Evolutionary conservation across 257 asterid genomes (phyloP), one percentile per base, ranked within the genome.

Genomic region (Plantago elongata): DNA sequence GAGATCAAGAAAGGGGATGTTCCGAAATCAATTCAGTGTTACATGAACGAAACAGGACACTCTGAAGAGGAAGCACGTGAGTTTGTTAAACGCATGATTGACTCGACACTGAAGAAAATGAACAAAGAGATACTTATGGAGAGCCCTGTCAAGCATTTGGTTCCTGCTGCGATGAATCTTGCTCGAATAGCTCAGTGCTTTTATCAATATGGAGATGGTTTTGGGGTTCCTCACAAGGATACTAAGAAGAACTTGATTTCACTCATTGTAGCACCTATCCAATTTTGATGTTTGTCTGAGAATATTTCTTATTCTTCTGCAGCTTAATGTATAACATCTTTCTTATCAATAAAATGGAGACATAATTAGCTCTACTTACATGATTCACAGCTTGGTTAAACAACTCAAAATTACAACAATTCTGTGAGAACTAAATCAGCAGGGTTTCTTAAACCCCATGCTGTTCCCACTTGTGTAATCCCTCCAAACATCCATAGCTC

Each of bases 371-470:
- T 22, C 27, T 22, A 22, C 27, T 22, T 22, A 22, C 27, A 22
- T 22, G 27, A 22, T 22, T 22, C 27, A 22, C 27, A 22, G 27
- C 27, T 22, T 22, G 27, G 2, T 22, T 22, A 22, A 22, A 22
- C 27, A 22, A 22, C 27, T 22, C 27, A 22, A 4, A 34, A 34
- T 34, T 34, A 34, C 40, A 34, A 34, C 40, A 34, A 7, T 34
- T 34, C 3, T 0, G 40, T 34, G 40, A 34, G 55, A 11, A 44
- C 15, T 9, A 38, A 54, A 37, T 82, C 67, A 84, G 73, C 98
- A 91, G 5, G 95, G 95, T 62, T 51, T 69, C 52, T 82, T 85
- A 82, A 91, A 91, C 13, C 96, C 96, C 95, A 90, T 90, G 63
- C 73, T 79, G 67, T 72, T 50, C 54, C 98, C 98, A 57, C 60